Percentiles rank a stretch among this genome's conserved stretches.
Evolutionary conservation across 441 rosid species (phyloP).

Genomic region (Erodium trifolium): DNA sequence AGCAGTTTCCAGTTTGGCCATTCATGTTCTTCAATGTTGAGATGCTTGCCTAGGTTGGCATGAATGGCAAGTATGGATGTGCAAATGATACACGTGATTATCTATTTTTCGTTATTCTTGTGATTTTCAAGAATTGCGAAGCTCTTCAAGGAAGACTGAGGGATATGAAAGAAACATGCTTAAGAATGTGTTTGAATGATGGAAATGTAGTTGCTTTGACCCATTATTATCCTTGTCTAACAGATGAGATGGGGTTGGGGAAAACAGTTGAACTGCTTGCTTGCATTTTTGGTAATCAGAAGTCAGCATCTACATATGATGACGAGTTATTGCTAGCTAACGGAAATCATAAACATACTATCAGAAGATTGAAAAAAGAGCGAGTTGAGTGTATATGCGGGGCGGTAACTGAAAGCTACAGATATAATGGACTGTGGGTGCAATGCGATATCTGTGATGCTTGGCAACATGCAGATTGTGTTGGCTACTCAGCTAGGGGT

Average conservation of each 20-base stretch:
- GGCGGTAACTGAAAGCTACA: conserved; percentile 81
- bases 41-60: no score
- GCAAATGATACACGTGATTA: background rate
- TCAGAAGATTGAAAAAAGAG: conserved; percentile 67
- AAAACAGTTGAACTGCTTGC: conserved; percentile 97
- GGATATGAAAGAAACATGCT: background rate
- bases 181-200: conserved; percentile 15
- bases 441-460: conserved; percentile 97
- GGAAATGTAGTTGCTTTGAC: background rate
- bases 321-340: conserved; percentile 24
- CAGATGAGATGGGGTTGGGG: conserved; percentile 99
- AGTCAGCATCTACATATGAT: conserved; percentile 40
- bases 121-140: background rate
- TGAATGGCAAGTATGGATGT: no score
- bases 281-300: conserved; percentile 67
- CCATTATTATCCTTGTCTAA: conserved; percentile 23
- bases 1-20: background rate
- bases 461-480: conserved; percentile 99
- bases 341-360: conserved; percentile 35
- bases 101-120: background rate
- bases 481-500: conserved; percentile 78
- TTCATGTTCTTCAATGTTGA: background rate
- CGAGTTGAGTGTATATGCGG: conserved; percentile 96
- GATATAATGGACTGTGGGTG: conserved; percentile 82
- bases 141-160: conserved; percentile 5